Evolutionary conservation across 1,284 basidiomycete genomes (phyloP).

Genomic region (Wolfiporia cocos): DNA sequence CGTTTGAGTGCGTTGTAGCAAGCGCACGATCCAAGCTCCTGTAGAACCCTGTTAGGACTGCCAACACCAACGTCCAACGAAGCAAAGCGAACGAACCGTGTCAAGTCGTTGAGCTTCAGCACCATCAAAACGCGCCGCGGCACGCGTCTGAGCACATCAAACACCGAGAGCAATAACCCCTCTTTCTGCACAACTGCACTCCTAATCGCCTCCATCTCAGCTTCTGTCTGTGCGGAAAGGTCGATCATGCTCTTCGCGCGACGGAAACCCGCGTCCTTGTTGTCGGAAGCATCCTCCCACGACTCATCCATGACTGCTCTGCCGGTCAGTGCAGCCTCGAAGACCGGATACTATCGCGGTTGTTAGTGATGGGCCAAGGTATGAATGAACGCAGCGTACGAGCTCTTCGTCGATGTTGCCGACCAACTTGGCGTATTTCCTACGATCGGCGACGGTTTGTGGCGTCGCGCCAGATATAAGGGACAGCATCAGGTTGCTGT

Average conservation of each 20-base stretch:
- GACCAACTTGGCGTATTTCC: constrained; percentile 82
- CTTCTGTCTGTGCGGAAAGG: constrained; percentile 56
- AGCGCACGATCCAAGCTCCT: constrained; percentile 70
- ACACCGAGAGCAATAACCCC: constrained; percentile 77
- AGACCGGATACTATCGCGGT: constrained; percentile 61
- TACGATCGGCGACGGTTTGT: constrained; percentile 56
- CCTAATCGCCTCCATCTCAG: constrained; percentile 75
- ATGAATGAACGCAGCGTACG: constrained; percentile 36
- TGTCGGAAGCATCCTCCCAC: constrained; percentile 34
- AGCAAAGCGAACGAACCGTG: constrained; percentile 42
- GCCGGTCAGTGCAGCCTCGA: constrained; percentile 86
- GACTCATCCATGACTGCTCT: constrained; percentile 58
- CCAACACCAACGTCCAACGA: constrained; percentile 2
- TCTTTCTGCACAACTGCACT: constrained; percentile 77
- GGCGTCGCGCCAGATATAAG: constrained; percentile 72
- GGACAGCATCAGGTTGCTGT: constrained; percentile 81
- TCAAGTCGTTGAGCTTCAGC: constrained; percentile 80
- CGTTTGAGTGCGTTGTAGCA: constrained; percentile 70
- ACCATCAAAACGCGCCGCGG: constrained; percentile 87
- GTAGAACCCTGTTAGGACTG: neutral
- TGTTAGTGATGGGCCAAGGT: neutral
- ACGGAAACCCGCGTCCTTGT: constrained; percentile 32
- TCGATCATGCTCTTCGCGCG: constrained; percentile 76
- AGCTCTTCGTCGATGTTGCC: constrained; percentile 87
- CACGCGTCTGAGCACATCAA: constrained; percentile 78